Evolutionary conservation across 306 rosid species (phyloP).

Genomic region (Quercus aquifolioides): DNA sequence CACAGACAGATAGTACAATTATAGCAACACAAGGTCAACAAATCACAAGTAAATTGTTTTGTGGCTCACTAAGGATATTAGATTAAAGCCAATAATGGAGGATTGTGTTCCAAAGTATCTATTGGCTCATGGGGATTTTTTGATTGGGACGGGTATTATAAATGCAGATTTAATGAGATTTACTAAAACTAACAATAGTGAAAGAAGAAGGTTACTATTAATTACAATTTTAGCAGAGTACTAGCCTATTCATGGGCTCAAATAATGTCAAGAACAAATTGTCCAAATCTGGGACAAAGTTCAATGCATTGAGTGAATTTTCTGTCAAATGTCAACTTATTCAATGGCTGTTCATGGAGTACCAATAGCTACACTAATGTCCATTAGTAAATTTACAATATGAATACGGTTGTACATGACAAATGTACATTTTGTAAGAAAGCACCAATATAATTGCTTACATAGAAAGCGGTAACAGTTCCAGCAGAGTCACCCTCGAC

Average conservation of each 20-base stretch:
- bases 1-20: constrained; percentile 6
- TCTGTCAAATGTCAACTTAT: background rate
- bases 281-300: constrained; percentile 18
- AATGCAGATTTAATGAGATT: constrained; percentile 28
- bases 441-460: constrained; percentile 17
- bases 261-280: constrained; percentile 8
- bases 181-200: constrained; percentile 6
- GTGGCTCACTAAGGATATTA: background rate
- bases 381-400: background rate
- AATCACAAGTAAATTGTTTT: background rate
- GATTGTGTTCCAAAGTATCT: background rate
- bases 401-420: too few species aligned
- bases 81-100: background rate
- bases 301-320: constrained; percentile 1
- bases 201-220: constrained; percentile 13
- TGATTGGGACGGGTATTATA: constrained; percentile 12
- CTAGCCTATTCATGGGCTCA: constrained; percentile 13
- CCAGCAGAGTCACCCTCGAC: constrained; percentile 94
- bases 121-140: background rate
- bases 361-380: background rate
- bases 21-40: background rate
- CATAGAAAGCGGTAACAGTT: constrained; percentile 93
- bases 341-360: background rate
- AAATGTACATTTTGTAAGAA: background rate
- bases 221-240: background rate